Percentiles rank a stretch among this genome's conserved stretches.
These are phyloP conservation scores for Mikania micrantha DNA, from an alignment of 129 eudicot genomes.

Conservation along the genomic window DNA sequence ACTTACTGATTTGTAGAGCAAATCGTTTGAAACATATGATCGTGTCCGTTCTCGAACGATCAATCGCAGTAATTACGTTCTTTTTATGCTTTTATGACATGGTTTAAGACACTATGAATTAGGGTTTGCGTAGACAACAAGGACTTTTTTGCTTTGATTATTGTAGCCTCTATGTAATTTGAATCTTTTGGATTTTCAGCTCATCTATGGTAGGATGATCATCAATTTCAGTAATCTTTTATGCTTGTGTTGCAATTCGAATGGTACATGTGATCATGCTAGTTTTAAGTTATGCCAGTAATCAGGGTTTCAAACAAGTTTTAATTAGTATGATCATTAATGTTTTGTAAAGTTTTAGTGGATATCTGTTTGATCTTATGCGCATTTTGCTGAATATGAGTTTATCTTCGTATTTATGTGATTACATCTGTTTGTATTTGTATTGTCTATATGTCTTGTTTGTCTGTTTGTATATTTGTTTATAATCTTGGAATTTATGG, in stretches of 20 bases:
- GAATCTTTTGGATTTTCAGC: not conserved
- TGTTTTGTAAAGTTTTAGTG: not conserved
- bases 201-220: not conserved
- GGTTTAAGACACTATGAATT: not conserved
- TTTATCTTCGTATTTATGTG: too few species aligned
- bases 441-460: too few species aligned
- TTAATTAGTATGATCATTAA: not conserved
- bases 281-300: not conserved
- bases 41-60: not conserved
- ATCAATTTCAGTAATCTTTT: not conserved
- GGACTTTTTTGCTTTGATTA: not conserved
- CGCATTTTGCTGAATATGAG: too few species aligned
- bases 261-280: not conserved
- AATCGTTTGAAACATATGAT: not conserved
- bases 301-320: not conserved
- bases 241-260: not conserved
- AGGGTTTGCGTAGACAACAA: conserved; percentile 12
- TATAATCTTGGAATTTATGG: too few species aligned
- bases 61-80: not conserved
- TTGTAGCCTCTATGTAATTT: not conserved
- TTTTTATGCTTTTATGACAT: not conserved
- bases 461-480: too few species aligned
- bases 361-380: too few species aligned
- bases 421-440: too few species aligned
- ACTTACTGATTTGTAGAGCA: not conserved